phyloP scores from a whole-genome alignment of 2,329 filamentous ascomycete species.

The Ascochyta koolunga region DNA sequence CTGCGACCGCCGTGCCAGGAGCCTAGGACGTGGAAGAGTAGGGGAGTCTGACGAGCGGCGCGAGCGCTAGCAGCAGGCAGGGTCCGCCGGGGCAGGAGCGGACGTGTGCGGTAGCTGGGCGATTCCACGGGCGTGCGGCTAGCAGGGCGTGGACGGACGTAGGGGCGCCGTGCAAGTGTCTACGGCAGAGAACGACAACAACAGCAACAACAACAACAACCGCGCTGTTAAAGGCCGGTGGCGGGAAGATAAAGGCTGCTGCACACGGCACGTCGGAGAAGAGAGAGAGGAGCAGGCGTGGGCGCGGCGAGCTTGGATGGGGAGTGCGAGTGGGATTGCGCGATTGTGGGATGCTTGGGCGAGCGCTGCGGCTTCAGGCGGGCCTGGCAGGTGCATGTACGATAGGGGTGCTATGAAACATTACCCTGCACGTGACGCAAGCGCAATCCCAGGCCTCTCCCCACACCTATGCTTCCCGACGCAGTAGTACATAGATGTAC shows the following conservation, averaged over 20 bases:
- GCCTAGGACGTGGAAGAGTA: not conserved
- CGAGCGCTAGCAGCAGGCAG: conserved; percentile 16
- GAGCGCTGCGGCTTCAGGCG: conserved; percentile 5
- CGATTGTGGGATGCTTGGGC: conserved; percentile 3
- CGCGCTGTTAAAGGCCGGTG: too few relatives aligned
- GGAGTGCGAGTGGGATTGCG: not conserved
- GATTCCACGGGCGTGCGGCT: not conserved
- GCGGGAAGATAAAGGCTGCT: too few relatives aligned
- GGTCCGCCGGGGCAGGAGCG: conserved; percentile 26
- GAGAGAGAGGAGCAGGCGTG: not conserved
- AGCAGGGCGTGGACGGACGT: not conserved
- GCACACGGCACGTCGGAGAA: too few relatives aligned
- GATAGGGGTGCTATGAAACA: conserved; percentile 29
- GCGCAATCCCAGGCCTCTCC: not conserved
- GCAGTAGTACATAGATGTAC: too few relatives aligned
- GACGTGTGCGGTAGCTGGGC: conserved; percentile 2
- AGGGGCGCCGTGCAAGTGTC: too few relatives aligned
- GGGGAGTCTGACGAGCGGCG: conserved; percentile 12
- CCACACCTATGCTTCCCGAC: too few relatives aligned
- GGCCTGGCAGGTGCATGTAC: conserved; percentile 22
- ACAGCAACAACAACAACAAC: too few relatives aligned
- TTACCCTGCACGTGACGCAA: conserved; percentile 20
- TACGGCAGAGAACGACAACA: too few relatives aligned
- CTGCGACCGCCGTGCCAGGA: conserved; percentile 15
- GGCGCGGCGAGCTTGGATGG: not conserved